Base-by-base conservation (phyloP, 495 filamentous ascomycete species). In the Aspergillus homomorphus region DNA sequence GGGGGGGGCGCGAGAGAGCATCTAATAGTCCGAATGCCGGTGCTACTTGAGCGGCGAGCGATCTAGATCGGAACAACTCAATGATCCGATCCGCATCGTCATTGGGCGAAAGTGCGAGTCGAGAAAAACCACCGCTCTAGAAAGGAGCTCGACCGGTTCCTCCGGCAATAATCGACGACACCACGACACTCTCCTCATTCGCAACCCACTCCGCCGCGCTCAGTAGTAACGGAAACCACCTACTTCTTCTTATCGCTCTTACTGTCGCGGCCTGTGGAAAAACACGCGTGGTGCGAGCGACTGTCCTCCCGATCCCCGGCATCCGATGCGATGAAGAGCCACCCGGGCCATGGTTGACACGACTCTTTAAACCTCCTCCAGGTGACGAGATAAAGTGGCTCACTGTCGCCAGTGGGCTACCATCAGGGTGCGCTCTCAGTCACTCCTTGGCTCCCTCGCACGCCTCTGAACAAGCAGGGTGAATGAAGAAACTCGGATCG, bases 311-410 rank as follows among this genome's bases (percentile, higher is more conserved):
- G 23, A 30, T 5, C 26, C 19, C 45, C 21, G 49, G 42, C 28
- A 51, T 51, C 54, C 56, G 49, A 69, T 73, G 68, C 65, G 53
- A 69, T 71, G 64, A 67, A 58, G 58, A 33, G 51, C 45, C 21
- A 52, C n/a, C 54, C 46, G 41, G 59, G 59, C 57, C 48, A 65
- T 63, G 68, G 53, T 60, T 61, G 62, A 69, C 59, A 59, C 33
- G 33, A 38, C 33, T 38, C 33, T 5, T 10, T 38, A 38, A 38
- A 38, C 33, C 33, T 38, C 33, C 33, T 38, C 33, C 33, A 38
- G 33, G 33, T 12, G 33, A 38, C 33, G 33, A 38, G 33, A 38
- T 12, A 38, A 38, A 38, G 33, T 38, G 33, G 33, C 33, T 38
- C 33, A 38, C 33, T 19, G 2, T 44, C 33, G 28, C 12, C 48